Base-by-base conservation (phyloP, 164 flowering plant species). In the Hamamelis virginiana region DNA sequence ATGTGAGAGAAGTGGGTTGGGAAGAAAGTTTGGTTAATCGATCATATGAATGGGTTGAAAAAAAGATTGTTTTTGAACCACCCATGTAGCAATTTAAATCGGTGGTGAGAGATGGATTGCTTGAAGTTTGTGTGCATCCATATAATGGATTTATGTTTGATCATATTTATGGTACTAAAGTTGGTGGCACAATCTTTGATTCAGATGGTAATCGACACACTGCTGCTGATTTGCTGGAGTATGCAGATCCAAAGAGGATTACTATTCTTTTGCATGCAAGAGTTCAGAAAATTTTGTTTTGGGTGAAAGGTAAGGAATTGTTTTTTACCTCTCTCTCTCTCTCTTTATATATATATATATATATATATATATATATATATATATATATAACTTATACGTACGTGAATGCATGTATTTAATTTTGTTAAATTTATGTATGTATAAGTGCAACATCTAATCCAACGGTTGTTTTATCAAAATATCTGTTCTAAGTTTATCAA, bases 101-200 rank as follows among this genome's bases (percentile, higher is more conserved):
- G 0, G 97, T 97, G 0, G 87, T 94, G 15, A 75, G 82, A 45
- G 89, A 86, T 23, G 97, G 95, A 26, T 62, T 94, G 65, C 43
- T 92, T 0, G 90, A 94, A 59, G 88, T 68, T 0, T 90, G 92
- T 0, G 81, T 90, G 13, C 13, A 63, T 43, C 98, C 98, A 12
- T 47, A 85, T 53, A 90, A 89, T 65, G 95, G 95, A 0, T 92
- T 86, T 47, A 90, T 85, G 0, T 91, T 59, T 50, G 94, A 89
- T 10, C 97, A 92, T 66, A 46, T 87, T 0, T 59, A 65, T 19
- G 98, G 97, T 41, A 94, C 98, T 1, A 94, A 94, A 51, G 73
- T 88, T 22, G 95, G 97, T 8, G 98, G 96, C 0, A 78, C 86
- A 11, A 92, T 90, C 0, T 94, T 92, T 43, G 98, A 92, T 71